Evolutionary conservation across 164 flowering plant species (phyloP).

Genomic region (Cinnamomum micranthum): DNA sequence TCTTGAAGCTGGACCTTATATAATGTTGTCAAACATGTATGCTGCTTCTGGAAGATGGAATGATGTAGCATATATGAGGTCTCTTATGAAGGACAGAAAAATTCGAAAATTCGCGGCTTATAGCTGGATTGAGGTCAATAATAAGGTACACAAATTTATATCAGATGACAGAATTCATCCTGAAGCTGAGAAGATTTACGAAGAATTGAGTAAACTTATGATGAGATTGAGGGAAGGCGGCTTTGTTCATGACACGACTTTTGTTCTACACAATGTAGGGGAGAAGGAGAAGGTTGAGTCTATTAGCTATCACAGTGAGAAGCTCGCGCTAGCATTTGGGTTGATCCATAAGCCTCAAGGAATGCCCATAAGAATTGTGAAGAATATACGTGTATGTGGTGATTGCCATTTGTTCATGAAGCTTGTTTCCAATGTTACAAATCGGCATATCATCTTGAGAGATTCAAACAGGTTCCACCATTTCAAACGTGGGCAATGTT

Average conservation of each 20-base stretch:
- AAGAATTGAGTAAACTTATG: constrained; percentile 29
- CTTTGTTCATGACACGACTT: constrained; percentile 28
- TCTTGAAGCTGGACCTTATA: constrained; percentile 42
- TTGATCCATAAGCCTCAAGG: constrained; percentile 35
- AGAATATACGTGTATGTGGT: constrained; percentile 55
- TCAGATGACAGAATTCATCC: constrained; percentile 45
- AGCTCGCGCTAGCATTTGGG: constrained; percentile 52
- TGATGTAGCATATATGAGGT: constrained; percentile 42
- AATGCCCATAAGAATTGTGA: constrained; percentile 44
- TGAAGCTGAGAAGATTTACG: constrained; percentile 33
- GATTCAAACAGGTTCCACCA: constrained; percentile 49
- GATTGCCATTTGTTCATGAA: constrained; percentile 61
- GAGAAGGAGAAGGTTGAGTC: constrained; percentile 43
- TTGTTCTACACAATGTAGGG: constrained; percentile 47
- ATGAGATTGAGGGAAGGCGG: constrained; percentile 33
- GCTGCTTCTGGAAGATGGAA: constrained; percentile 52
- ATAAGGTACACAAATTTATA: constrained; percentile 40
- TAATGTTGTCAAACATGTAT: constrained; percentile 61
- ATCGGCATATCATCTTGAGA: constrained; percentile 36
- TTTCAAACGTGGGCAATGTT: constrained; percentile 38
- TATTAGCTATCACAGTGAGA: constrained; percentile 54
- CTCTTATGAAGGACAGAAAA: constrained; percentile 44
- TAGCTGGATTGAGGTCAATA: constrained; percentile 50
- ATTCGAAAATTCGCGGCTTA: constrained; percentile 48
- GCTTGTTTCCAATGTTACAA: constrained; percentile 35